Evolutionary conservation across 371 early-diverging fungal genomes (phyloP), one percentile per base, ranked within the genome.

Genomic region (Dinochytrium kinnereticum): DNA sequence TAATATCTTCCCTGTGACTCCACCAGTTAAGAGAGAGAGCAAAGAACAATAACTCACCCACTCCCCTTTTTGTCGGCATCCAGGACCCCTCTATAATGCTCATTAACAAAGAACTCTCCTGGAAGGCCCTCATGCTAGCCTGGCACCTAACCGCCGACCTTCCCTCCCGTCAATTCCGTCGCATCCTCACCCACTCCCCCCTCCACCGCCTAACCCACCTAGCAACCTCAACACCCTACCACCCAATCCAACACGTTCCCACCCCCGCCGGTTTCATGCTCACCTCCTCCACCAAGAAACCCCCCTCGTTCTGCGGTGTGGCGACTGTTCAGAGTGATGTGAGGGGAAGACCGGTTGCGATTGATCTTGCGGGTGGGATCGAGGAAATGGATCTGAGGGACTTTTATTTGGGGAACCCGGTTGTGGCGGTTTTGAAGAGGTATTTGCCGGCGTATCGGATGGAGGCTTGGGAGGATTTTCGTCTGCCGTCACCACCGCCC

Each of bases 91-190:
- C 61, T 34, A 61, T 61, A 2, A 34, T 34, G 30, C 2, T 61
- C 15, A 34, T 61, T 10, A 36, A 61, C 37, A 61, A 61, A 26
- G 15, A 5, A 2, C 36, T 10, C 7, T 31, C 61, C 31, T 61
- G 61, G 61, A 61, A 61, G 24, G 28, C 61, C 36, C 61, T 61
- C 24, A 37, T 61, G 36, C 61, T 61, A 3, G 61, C 61, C 7
- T 61, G 61, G 61, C 36, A 61, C 61, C 37, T 31, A 2, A 61
- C 7, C 15, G 30, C 61, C 7, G 24, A 3, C 13, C 19, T 34
- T 2, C 5, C 31, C n/a, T 61, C 61, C 61, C 31, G 61, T 10
- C 61, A 24, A 13, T 61, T 61, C 24, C 31, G 30, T 17, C 31
- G 36, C 13, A 7, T 17, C 30, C 28, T 61, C 13, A 15, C 37